Base-by-base conservation (phyloP, 441 rosid species). In the Populus trichocarpa region DNA sequence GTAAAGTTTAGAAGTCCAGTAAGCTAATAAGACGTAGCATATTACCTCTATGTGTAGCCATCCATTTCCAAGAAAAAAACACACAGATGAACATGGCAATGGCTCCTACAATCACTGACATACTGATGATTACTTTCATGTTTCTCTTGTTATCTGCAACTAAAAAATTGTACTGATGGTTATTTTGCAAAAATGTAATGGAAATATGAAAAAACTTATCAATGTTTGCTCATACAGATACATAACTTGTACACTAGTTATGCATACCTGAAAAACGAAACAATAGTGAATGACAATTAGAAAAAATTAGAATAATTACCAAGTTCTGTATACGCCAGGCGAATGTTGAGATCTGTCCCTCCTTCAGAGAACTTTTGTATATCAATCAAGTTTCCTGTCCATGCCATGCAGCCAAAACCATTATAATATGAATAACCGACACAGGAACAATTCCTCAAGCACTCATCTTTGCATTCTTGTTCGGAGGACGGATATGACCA, bases 381-480 rank as follows among this genome's bases (percentile, higher is more conserved):
- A 42, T 42, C 53, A 42, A 42, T 42, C 53, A 42, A 42, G 53
- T 42, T 42, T 42, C 53, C 16, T 11, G 53, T 42, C 53, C 53
- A 89, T 59, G 59, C 16, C 88, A 87, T 81, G 46, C 89, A 90
- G 20, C 95, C 91, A 13, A 42, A 42, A 11, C 0, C 53, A 0
- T 13, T 42, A 42, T 42, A 42, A 42, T 42, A 42, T 42, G 53
- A 42, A 42, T 0, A 42, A 42, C 18, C 53, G 16, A 42, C 59
- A 6, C 38, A 35, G 38, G 38, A 35, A 35, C 38, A 35, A 35
- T 35, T 35, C 38, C 6, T 35, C 38, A 35, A 35, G 38, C 38
- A 35, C 8, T 35, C 38, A 5, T 33, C 13, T 69, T 3, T 42
- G 81, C 88, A 87, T 25, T 73, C 53, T 57, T 77, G 76, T 46